Conservation (phyloP, 2,329 filamentous ascomycete species). For the Colletotrichum falcatum region DNA sequence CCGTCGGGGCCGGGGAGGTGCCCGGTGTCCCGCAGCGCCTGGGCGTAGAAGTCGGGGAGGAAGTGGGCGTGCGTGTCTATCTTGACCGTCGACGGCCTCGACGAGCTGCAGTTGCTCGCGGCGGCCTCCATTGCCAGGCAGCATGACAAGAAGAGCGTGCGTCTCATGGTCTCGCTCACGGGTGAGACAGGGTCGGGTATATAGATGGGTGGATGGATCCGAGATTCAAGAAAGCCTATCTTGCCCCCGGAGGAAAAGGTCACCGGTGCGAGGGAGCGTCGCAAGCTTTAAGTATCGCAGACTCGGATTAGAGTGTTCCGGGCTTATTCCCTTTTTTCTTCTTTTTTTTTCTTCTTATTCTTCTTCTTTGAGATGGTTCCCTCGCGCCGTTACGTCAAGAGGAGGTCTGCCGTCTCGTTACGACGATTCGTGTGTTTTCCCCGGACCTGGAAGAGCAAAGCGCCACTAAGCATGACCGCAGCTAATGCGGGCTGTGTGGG, state of each 20-base stretch:
- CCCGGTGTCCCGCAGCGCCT: slow-evolving; percentile 43
- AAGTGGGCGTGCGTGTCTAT: slow-evolving; percentile 45
- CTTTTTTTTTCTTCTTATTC: too few species aligned
- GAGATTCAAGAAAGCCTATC: not conserved
- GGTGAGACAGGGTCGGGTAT: too few species aligned
- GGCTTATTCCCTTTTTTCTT: not conserved
- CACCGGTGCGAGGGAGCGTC: not conserved
- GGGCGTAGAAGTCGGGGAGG: slow-evolving; percentile 44
- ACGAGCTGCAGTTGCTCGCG: not conserved
- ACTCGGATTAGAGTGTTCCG: not conserved
- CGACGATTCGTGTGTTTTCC: not conserved
- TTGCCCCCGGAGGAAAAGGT: not conserved
- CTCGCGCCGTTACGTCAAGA: not conserved
- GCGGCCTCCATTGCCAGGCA: too few species aligned
- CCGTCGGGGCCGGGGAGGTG: slow-evolving; percentile 45
- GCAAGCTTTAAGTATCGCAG: not conserved
- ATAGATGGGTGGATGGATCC: too few species aligned
- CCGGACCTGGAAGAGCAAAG: too few species aligned
- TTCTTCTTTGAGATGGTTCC: not conserved
- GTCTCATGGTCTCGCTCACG: not conserved
- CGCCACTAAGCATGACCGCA: not conserved
- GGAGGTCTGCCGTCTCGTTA: not conserved
- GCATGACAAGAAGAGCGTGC: not conserved
- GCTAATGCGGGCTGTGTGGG: not conserved
- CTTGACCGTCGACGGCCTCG: slow-evolving; percentile 26